A percentile compares a stretch with the other conserved stretches of the same genome.
Evolutionary conservation across 1,284 basidiomycete genomes (phyloP).

Genomic region (Kwoniella shivajii): DNA sequence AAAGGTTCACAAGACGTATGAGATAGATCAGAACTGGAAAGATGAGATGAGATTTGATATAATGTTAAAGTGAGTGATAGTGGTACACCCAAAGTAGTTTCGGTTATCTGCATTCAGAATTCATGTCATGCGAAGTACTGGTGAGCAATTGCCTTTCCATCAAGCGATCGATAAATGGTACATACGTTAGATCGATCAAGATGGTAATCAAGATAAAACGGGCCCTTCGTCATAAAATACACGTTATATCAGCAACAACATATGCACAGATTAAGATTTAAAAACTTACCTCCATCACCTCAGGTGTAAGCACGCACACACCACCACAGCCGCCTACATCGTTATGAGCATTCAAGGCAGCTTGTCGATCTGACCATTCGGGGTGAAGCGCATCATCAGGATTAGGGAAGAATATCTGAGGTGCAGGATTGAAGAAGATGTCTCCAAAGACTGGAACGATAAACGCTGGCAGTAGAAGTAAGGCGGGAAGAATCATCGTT

Average conservation of each 20-base stretch:
- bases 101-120: constrained; percentile 24
- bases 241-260: too few species aligned
- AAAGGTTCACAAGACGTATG: constrained; percentile 18
- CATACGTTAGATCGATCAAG: constrained; percentile 16
- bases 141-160: background rate
- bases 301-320: constrained; percentile 21
- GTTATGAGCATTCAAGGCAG: constrained; percentile 10
- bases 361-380: constrained; percentile 19
- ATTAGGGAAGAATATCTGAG: constrained; percentile 10
- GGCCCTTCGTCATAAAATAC: too few species aligned
- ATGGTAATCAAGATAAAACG: constrained; percentile 29
- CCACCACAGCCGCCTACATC: constrained; percentile 17
- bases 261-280: too few species aligned
- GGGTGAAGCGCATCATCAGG: constrained; percentile 15
- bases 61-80: constrained; percentile 20
- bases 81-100: constrained; percentile 20
- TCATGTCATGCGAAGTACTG: too few species aligned
- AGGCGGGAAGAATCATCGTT: too few species aligned
- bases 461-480: too few species aligned
- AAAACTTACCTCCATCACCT: constrained; percentile 22
- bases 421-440: too few species aligned
- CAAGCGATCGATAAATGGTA: background rate
- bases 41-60: constrained; percentile 17
- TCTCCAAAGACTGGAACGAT: too few species aligned
- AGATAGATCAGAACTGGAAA: constrained; percentile 5